Evolutionary conservation across 1,139 yeast genomes (phyloP), one percentile per base, ranked within the genome.

Genomic region (Candida tetrigidarum): DNA sequence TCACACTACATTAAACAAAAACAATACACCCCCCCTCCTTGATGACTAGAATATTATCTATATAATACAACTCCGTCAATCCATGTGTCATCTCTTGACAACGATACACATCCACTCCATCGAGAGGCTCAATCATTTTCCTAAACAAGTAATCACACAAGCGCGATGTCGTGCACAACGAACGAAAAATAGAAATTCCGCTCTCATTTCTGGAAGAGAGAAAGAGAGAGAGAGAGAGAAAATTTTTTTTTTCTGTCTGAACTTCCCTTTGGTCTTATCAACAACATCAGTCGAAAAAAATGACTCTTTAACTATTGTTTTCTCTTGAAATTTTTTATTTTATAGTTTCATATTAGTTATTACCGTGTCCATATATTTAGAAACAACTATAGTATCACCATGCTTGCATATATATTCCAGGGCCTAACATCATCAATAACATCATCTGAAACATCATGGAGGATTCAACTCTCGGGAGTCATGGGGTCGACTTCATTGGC

Each of bases 401-500:
- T 26, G 37, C 35, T 41, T 20, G 32, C 30, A 7, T 19, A 26
- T 35, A 27, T 36, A 36, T 36, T 36, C 15, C 22, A 15, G 15
- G 9, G 22, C 4, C 15, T 25, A n/a, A 25, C 34, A 20, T 20
- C 11, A 16, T 25, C 16, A 22, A 30, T 11, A 12, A 26, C 23
- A n/a, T 6, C 15, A 25, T 6, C 19, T 26, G 20, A 33, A 39
- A 5, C 42, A 4, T 12, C 23, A 25, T 40, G 37, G 37, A 33
- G 37, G 23, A 22, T 36, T 2, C 55, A 52, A 42, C 41, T 50
- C 27, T 80, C 90, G 2, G 87, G 87, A 3, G 69, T 84, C 11
- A 77, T 84, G 63, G 92, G 92, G 2, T 83, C 89, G 9, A 79
- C 82, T 1, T 80, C 84, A 14, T 69, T 81, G 39, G 83, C 92